phyloP scores from a whole-genome alignment of 306 rosid species.

The Boehmeria nivea region DNA sequence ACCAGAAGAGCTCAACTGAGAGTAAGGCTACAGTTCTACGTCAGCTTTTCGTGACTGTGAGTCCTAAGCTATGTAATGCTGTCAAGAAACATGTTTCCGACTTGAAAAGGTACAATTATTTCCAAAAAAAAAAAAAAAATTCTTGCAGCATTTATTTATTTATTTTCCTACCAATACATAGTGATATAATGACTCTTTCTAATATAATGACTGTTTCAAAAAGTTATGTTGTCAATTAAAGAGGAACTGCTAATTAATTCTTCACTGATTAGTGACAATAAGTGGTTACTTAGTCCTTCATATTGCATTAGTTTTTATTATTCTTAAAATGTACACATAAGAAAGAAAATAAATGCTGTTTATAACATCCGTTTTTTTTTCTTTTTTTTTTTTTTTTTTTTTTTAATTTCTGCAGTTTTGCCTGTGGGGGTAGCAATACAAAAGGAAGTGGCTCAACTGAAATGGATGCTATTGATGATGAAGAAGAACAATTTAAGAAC shows the following conservation, averaged over 20 bases:
- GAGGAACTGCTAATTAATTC: no score
- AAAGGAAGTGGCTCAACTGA: constrained; percentile 17
- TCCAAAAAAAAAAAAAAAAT: no score
- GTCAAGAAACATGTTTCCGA: constrained; percentile 57
- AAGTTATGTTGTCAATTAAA: no score
- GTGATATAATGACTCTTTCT: no score
- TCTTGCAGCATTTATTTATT: constrained; percentile 22
- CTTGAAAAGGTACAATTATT: constrained; percentile 48
- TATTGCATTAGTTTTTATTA: no score
- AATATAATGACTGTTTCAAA: no score
- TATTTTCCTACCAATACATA: no score
- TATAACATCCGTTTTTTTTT: no score
- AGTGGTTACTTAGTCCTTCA: no score
- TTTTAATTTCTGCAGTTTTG: constrained; percentile 31
- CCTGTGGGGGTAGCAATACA: constrained; percentile 25
- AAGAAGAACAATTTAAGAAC: constrained; percentile 37
- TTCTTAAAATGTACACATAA: no score
- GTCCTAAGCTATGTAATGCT: constrained; percentile 68
- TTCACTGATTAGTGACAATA: no score
- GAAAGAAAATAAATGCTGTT: no score
- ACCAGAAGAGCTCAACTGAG: constrained; percentile 14
- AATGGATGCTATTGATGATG: constrained; percentile 40
- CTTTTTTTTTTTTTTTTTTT: not conserved
- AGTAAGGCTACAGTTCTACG: constrained; percentile 27
- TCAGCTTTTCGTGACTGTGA: constrained; percentile 77